phyloP scores from a whole-genome alignment of 2,329 filamentous ascomycete species.

The Thielaviopsis ethacetica region DNA sequence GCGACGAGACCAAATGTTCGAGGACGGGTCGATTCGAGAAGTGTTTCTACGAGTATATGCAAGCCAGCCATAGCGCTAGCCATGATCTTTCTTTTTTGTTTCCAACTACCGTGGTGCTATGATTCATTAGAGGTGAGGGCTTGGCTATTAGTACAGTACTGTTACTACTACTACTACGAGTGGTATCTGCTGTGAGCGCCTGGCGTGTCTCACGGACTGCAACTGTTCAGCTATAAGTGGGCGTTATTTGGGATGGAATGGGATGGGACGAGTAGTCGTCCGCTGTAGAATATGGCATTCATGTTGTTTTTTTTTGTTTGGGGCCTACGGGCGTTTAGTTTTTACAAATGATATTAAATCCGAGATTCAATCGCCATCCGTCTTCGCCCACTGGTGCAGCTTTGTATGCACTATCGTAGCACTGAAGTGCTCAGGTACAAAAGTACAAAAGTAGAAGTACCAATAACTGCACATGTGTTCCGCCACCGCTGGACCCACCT shows the following conservation, averaged over 20 bases:
- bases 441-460: not conserved
- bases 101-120: not conserved
- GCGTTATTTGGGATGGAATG: not conserved
- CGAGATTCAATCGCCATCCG: not conserved
- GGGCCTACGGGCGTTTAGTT: not conserved
- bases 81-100: not conserved
- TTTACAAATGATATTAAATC: not conserved
- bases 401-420: not conserved
- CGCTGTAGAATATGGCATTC: slow-evolving; percentile 5
- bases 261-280: not conserved
- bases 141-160: not conserved
- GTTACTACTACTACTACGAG: not conserved
- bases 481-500: not conserved
- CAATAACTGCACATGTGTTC: not conserved
- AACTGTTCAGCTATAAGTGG: not conserved
- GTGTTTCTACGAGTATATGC: not conserved
- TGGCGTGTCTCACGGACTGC: not conserved
- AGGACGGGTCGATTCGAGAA: not conserved
- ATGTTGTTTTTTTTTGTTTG: not conserved
- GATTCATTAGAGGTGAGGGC: not conserved
- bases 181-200: not conserved
- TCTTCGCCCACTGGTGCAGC: no score
- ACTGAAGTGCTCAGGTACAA: not conserved
- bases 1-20: not conserved
- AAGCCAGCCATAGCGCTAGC: not conserved